Percentiles rank a stretch among this genome's conserved stretches.
Evolutionary conservation across 352 stramenopile species (phyloP).

Genomic region (Blastocystis sp.): DNA sequence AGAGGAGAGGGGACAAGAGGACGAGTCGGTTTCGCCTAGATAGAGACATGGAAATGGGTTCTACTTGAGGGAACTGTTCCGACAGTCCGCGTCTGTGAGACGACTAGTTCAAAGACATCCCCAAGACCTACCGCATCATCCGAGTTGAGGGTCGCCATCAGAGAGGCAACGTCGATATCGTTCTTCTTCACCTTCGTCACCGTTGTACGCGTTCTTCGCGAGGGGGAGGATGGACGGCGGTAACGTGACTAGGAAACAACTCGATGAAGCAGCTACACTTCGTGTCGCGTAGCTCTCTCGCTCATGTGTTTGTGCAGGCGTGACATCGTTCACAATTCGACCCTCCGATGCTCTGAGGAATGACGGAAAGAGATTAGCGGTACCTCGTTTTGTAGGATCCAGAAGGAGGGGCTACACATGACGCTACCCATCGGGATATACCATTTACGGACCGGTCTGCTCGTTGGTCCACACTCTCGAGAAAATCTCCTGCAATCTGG

Average conservation of each 20-base stretch:
- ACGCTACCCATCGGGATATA: neutral
- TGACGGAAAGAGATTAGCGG: no score
- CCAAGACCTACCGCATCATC: neutral
- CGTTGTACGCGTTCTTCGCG: neutral
- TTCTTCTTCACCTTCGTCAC: neutral
- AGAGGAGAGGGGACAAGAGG: neutral
- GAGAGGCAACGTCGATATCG: neutral
- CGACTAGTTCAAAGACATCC: neutral
- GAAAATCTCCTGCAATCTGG: conserved; percentile 37
- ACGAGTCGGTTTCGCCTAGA: neutral
- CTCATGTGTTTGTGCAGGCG: neutral
- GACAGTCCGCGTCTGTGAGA: conserved; percentile 3
- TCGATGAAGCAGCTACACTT: neutral
- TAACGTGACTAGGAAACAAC: neutral
- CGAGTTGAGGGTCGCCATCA: neutral
- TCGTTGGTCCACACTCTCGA: conserved; percentile 47
- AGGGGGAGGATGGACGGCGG: neutral
- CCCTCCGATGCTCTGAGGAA: neutral
- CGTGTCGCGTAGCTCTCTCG: neutral
- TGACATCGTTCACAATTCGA: neutral
- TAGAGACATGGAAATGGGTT: neutral
- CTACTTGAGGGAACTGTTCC: neutral
- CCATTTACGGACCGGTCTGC: conserved; percentile 48
- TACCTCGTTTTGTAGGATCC: conserved; percentile 8
- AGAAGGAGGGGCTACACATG: neutral